phyloP scores from a whole-genome alignment of 306 rosid genomes.

The Cucurbita ficifolia region DNA sequence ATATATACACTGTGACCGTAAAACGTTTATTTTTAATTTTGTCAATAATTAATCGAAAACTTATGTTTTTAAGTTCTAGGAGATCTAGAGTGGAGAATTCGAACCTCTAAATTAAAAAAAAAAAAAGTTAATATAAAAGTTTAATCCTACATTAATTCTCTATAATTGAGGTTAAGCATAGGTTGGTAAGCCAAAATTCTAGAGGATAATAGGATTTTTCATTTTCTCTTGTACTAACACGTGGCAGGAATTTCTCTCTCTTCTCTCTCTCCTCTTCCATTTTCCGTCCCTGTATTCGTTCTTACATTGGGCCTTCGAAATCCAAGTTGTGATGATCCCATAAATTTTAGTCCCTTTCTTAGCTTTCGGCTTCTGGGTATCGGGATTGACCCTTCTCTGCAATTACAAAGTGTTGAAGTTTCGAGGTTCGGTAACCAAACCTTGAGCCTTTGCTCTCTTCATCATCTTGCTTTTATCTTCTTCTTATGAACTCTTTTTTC shows the following conservation, averaged over 20 bases:
- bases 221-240: not conserved
- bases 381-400: not conserved
- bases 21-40: no score
- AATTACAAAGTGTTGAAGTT: slow-evolving; percentile 25
- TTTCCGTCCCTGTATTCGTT: not conserved
- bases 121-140: no score
- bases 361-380: slow-evolving; percentile 11
- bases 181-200: not conserved
- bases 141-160: no score
- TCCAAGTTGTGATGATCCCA: slow-evolving; percentile 10
- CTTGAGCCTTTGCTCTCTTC: not conserved
- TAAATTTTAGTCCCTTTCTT: not conserved
- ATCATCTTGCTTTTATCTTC: not conserved
- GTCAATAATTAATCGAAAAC: no score
- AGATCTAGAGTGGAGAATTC: no score
- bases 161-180: not conserved
- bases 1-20: no score
- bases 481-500: not conserved
- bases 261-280: not conserved
- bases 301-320: slow-evolving; percentile 1
- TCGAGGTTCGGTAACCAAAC: not conserved
- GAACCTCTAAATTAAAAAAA: no score
- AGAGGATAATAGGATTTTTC: not conserved
- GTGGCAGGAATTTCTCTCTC: not conserved
- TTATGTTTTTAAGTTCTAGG: no score